Conservation (phyloP, 106 monocot genomes). For the Cymbidium sinense region DNA sequence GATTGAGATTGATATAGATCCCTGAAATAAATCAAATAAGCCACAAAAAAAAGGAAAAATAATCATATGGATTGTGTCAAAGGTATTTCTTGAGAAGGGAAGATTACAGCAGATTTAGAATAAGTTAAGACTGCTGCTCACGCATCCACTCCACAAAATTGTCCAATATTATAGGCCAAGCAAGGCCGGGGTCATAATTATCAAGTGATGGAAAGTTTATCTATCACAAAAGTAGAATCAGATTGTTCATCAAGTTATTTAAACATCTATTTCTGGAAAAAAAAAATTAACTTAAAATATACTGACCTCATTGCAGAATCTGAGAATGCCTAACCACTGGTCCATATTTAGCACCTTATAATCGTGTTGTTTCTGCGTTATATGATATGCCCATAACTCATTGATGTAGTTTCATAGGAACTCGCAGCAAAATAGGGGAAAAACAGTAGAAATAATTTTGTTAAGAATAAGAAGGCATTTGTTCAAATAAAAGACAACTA, state of each 20-base stretch:
- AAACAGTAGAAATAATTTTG: no score
- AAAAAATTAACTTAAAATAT: not conserved
- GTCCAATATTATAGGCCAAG: conserved; percentile 96
- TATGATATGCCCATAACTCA: conserved; percentile 2
- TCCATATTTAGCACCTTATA: conserved; percentile 98
- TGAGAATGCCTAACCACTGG: conserved; percentile 79
- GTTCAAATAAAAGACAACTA: no score
- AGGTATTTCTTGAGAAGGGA: not conserved
- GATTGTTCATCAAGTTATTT: not conserved
- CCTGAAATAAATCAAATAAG: not conserved
- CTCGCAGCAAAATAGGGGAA: not conserved
- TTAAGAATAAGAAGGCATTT: no score
- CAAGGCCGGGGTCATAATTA: conserved; percentile 71
- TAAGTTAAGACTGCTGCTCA: not conserved
- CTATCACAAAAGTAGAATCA: conserved; percentile 26
- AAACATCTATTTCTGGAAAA: not conserved
- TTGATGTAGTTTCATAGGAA: not conserved
- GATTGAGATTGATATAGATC: not conserved
- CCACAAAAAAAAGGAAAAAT: not conserved
- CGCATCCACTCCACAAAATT: conserved; percentile 90
- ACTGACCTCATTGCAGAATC: conserved; percentile 85
- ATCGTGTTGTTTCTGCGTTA: conserved; percentile 63
- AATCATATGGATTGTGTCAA: not conserved
- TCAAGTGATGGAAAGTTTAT: conserved; percentile 85
- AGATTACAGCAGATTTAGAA: not conserved